phyloP scores from a whole-genome alignment of 2,329 filamentous ascomycete species.

The Cladophialophora immunda region DNA sequence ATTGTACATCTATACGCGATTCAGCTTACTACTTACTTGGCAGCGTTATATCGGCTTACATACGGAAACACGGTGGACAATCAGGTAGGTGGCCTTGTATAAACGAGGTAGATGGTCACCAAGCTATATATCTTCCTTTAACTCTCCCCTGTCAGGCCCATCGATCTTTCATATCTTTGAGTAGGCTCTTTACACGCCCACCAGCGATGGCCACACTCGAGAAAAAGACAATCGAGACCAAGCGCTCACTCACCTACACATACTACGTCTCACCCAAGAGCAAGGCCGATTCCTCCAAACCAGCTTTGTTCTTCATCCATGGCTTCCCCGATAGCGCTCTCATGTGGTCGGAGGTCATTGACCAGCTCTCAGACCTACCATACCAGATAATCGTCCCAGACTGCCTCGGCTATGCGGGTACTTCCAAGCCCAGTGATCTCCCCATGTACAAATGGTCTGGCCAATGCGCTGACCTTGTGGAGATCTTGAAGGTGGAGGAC shows the following conservation, averaged over 20 bases:
- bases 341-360: slow-evolving; percentile 56
- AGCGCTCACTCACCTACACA: slow-evolving; percentile 47
- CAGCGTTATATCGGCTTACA: neutral
- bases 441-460: slow-evolving; percentile 48
- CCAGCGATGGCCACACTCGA: slow-evolving; percentile 22
- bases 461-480: slow-evolving; percentile 50
- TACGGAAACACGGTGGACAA: neutral
- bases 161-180: neutral
- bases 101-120: neutral
- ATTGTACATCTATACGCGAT: neutral
- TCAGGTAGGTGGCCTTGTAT: neutral
- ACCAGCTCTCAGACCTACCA: slow-evolving; percentile 50
- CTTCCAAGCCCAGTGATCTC: slow-evolving; percentile 52
- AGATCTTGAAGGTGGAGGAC: slow-evolving; percentile 53
- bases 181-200: neutral
- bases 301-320: slow-evolving; percentile 56
- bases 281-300: slow-evolving; percentile 37
- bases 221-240: slow-evolving; percentile 28
- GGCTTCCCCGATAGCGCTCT: slow-evolving; percentile 60
- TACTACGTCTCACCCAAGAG: slow-evolving; percentile 49
- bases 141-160: neutral
- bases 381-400: slow-evolving; percentile 53
- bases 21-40: neutral
- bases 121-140: neutral
- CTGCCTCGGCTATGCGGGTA: slow-evolving; percentile 52